A percentile compares a stretch with the other conserved stretches of the same genome.
Evolutionary conservation across 176 grass and related monocot species (phyloP).

Genomic region (Microstegium vimineum): DNA sequence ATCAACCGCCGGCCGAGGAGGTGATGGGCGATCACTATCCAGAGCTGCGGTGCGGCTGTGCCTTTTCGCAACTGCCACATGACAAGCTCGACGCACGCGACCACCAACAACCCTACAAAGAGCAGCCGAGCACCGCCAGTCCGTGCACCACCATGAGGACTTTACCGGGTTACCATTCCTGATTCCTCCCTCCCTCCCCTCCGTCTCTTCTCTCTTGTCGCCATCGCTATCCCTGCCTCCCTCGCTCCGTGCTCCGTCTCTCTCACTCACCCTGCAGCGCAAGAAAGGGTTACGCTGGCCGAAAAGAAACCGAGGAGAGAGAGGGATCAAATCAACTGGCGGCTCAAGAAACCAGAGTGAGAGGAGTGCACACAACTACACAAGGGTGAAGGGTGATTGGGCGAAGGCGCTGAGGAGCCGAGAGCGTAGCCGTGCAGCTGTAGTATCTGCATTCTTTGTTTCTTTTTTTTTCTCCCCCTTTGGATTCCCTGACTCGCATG

Average conservation of each 20-base stretch:
- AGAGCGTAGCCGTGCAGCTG: background rate
- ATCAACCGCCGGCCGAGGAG: background rate
- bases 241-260: background rate
- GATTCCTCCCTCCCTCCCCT: too few species aligned
- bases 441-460: background rate
- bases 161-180: background rate
- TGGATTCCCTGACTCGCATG: slow-evolving; percentile 50
- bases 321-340: background rate
- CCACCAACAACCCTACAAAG: slow-evolving; percentile 9
- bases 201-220: too few species aligned
- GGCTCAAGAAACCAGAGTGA: background rate
- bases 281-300: background rate
- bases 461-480: background rate
- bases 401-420: background rate
- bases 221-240: background rate
- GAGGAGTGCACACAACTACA: background rate
- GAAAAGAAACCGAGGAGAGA: background rate
- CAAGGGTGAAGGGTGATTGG: background rate
- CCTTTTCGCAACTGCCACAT: slow-evolving; percentile 49
- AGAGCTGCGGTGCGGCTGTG: background rate
- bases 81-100: background rate
- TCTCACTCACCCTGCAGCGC: background rate
- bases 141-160: slow-evolving; percentile 15
- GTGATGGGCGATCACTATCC: background rate
- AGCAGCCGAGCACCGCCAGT: background rate